Evolutionary conservation across 352 stramenopile species (phyloP).

Genomic region (Phytophthora brassicae): DNA sequence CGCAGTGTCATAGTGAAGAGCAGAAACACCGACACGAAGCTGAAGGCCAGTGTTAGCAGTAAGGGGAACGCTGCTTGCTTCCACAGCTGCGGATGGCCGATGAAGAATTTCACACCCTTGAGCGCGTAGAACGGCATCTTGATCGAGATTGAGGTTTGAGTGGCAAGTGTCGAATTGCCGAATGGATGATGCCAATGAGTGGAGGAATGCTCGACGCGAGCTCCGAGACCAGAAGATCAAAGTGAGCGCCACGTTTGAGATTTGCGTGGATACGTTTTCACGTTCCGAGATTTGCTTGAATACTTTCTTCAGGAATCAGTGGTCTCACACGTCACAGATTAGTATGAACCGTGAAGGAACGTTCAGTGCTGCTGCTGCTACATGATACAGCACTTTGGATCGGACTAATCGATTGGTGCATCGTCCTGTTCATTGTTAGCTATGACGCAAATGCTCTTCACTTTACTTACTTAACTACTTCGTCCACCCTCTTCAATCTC

Average conservation of each 20-base stretch:
- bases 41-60: slow-evolving; percentile 55
- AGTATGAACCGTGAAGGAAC: no score
- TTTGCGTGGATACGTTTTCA: slow-evolving; percentile 14
- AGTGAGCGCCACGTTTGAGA: slow-evolving; percentile 13
- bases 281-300: no score
- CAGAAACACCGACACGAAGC: slow-evolving; percentile 43
- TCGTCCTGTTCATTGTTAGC: slow-evolving; percentile 19
- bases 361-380: no score
- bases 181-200: slow-evolving; percentile 27
- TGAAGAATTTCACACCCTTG: slow-evolving; percentile 48
- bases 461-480: not conserved
- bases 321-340: slow-evolving; percentile 21
- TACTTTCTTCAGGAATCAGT: slow-evolving; percentile 22
- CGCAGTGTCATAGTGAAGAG: slow-evolving; percentile 46
- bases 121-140: slow-evolving; percentile 44
- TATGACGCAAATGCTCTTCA: no score
- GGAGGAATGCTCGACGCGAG: no score
- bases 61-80: slow-evolving; percentile 45
- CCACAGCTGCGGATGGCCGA: slow-evolving; percentile 53
- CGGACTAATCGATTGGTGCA: no score
- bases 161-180: slow-evolving; percentile 5
- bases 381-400: slow-evolving; percentile 12
- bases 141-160: not conserved
- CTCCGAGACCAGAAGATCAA: slow-evolving; percentile 20
- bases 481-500: not conserved